Evolutionary conservation across 306 rosid species (phyloP), one percentile per base, ranked within the genome.

Genomic region (Cucumis hystrix): DNA sequence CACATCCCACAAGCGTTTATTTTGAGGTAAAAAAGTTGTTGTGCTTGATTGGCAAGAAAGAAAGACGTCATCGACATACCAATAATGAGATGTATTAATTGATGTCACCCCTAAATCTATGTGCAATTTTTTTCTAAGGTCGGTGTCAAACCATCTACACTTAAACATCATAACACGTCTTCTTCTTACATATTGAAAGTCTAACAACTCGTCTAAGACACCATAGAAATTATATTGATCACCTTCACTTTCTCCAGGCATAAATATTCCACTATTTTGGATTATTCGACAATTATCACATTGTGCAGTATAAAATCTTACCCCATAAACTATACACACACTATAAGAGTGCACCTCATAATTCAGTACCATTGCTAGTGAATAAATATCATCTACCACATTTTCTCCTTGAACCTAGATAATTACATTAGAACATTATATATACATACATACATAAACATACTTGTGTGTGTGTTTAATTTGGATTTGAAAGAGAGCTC

Each of bases 141-240:
- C 30, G 4, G 65, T 78, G 45, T 52, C 45, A 10, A 78, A 78
- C 80, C 63, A 79, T 56, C 60, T 45, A 20, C 82, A 79, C 9
- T 45, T 72, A 7, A 79, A 72, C 12, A 71, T 3, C 20, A 70
- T 41, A 1, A 47, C 78, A 6, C 16, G 3, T 8, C 13, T 43
- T 6, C 21, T 4, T 18, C 11, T n/a, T 1, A n/a, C 47, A 23
- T 70, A 71, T 14, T 23, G 15, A 6, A 79, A 13, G 13, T 60
- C 51, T 23, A 79, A 35, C n/a, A 71, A 20, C 30, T 39, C 66
- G 4, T 13, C 3, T 15, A 71, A 45, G 47, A 71, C 52, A 18
- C 73, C 78, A 71, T 71, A 71, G 10, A 56, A 79, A 23, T 43
- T 20, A 16, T 23, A 18, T 6, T 52, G 21, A 1, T 33, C 23